These are phyloP conservation scores for Lactarius psammicola DNA, from an alignment of 768 basidiomycete genomes.

Conservation along the genomic window DNA sequence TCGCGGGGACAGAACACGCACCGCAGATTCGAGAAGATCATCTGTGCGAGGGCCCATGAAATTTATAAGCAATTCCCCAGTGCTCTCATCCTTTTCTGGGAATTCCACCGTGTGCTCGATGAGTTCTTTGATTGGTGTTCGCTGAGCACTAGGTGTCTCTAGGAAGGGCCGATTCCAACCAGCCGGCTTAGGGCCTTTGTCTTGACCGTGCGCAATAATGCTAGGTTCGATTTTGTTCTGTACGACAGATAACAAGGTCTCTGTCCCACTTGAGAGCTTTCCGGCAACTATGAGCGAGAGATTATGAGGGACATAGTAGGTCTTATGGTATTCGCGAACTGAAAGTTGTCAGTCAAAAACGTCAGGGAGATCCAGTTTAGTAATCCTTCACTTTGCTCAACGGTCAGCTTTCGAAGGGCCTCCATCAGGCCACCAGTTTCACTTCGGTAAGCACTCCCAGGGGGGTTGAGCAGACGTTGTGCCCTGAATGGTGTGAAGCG, in stretches of 20 bases:
- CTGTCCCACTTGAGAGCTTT: conserved; percentile 73
- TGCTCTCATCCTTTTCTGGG: conserved; percentile 93
- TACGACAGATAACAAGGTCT: conserved; percentile 74
- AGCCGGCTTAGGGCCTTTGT: conserved; percentile 62
- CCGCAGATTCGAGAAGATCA: conserved; percentile 71
- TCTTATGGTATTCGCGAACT: conserved; percentile 88
- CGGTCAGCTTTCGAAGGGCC: conserved; percentile 77
- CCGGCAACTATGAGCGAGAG: conserved; percentile 86
- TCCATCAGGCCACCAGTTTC: conserved; percentile 98
- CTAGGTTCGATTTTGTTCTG: conserved; percentile 81
- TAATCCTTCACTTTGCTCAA: conserved; percentile 73
- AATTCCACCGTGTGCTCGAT: conserved; percentile 77
- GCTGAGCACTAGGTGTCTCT: conserved; percentile 75
- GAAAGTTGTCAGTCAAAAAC: conserved; percentile 22
- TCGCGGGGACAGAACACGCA: conserved; percentile 31
- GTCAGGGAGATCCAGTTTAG: conserved; percentile 8
- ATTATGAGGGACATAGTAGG: conserved; percentile 94
- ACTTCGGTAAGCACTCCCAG: conserved; percentile 85
- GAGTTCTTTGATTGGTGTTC: conserved; percentile 51
- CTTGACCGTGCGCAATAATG: conserved; percentile 72
- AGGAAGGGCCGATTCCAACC: conserved; percentile 95
- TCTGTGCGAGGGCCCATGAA: conserved; percentile 77
- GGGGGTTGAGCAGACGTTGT: conserved; percentile 78
- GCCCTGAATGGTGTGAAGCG: conserved; percentile 43
- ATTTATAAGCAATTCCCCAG: conserved; percentile 78